Evolutionary conservation across 139 green algal species (phyloP).

Genomic region (Haematococcus sp.): DNA sequence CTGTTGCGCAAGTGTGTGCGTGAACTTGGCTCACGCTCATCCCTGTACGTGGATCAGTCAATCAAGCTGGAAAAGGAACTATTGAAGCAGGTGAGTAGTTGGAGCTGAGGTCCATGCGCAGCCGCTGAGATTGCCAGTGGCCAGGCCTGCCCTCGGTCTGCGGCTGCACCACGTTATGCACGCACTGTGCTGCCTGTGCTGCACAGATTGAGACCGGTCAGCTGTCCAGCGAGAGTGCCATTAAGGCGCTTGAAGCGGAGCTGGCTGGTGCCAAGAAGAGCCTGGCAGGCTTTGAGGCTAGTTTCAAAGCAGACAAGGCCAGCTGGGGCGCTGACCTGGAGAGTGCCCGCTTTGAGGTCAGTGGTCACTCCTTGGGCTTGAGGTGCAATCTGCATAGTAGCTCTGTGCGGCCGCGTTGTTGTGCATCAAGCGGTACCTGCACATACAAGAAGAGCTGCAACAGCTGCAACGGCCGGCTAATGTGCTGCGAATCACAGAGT

Average conservation of each 20-base stretch:
- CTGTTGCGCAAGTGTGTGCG: conserved; percentile 62
- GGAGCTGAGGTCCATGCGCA: no score
- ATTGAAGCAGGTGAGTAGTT: conserved; percentile 30
- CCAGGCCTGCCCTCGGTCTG: not conserved
- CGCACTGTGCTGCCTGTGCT: not conserved
- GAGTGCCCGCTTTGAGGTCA: conserved; percentile 9
- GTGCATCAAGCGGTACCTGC: not conserved
- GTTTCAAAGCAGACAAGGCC: conserved; percentile 36
- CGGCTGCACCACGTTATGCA: not conserved
- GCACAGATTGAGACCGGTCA: conserved; percentile 63
- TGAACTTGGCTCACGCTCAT: conserved; percentile 49
- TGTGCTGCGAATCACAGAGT: conserved; percentile 26
- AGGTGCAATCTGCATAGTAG: not conserved
- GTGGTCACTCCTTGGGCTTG: not conserved
- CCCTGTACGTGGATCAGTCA: conserved; percentile 54
- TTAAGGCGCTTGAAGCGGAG: conserved; percentile 60
- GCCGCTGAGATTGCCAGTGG: no score
- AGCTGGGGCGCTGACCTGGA: conserved; percentile 39
- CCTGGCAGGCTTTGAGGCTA: conserved; percentile 28
- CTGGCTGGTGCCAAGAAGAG: conserved; percentile 52
- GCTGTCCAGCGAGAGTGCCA: conserved; percentile 50
- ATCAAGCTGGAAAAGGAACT: conserved; percentile 60
- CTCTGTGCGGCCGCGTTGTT: not conserved
- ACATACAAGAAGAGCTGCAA: not conserved
- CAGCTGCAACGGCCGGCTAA: no score